Evolutionary conservation across 192 early-diverging fungal genomes (phyloP).

Genomic region (Linnemannia elongata): DNA sequence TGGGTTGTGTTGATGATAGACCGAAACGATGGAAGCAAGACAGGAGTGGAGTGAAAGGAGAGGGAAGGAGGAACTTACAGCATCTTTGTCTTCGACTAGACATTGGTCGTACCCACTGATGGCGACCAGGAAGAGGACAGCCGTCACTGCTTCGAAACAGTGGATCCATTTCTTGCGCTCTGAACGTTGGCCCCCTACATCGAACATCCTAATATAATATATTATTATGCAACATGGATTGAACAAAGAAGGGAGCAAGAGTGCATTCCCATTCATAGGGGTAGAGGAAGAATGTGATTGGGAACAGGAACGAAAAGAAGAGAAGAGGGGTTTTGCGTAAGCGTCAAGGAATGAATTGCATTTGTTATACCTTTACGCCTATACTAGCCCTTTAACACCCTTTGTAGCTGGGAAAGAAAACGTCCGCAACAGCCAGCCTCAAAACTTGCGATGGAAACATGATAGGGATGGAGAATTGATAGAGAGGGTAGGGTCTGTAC

Average conservation of each 20-base stretch:
- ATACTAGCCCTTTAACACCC: background rate
- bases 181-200: constrained; percentile 71
- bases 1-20: no score
- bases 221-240: background rate
- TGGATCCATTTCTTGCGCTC: constrained; percentile 70
- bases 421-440: background rate
- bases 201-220: constrained; percentile 65
- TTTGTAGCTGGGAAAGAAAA: background rate
- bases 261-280: background rate
- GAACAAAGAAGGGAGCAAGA: background rate
- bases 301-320: background rate
- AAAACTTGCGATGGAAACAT: background rate
- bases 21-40: background rate
- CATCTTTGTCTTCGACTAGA: constrained; percentile 64
- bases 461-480: background rate
- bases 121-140: constrained; percentile 72
- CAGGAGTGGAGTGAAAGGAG: background rate
- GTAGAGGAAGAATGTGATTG: background rate
- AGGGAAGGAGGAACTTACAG: constrained; percentile 49
- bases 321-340: constrained; percentile 21
- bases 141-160: constrained; percentile 70
- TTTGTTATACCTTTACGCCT: background rate
- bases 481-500: constrained; percentile 56
- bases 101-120: constrained; percentile 73
- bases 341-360: no score